Evolutionary conservation across 371 early-diverging fungal genomes (phyloP), one percentile per base, ranked within the genome.

Genomic region (Mortierella sp.): DNA sequence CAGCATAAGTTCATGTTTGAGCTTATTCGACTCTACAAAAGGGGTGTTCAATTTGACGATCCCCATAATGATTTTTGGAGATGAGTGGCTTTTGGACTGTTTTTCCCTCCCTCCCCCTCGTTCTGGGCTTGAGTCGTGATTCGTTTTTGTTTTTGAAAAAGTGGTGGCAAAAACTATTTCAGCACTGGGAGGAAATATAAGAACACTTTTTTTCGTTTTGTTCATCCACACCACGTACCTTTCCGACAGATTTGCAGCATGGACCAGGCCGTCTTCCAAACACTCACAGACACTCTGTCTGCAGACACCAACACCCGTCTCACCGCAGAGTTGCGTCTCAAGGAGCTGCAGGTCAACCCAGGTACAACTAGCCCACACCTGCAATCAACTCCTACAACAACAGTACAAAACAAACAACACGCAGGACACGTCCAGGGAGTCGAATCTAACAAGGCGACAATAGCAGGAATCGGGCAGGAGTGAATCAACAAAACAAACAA

Each of bases 191-290:
- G n/a, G n/a, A n/a, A n/a, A n/a, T n/a, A n/a, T n/a, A n/a, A n/a
- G n/a, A n/a, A n/a, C n/a, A 4, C 29, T 58, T 13, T n/a, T 64
- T 22, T 37, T 26, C 70, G 7, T 45, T 39, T 53, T 34, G n/a
- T 37, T 24, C 26, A 39, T 40, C 40, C 37, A 31, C 43, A 14
- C 26, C 41, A n/a, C 47, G n/a, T n/a, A 39, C 64, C 11, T 48
- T 31, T 41, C 50, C 53, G 53, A 61, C 68, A 22, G 50, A 75
- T 31, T 67, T 2, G 31, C 47, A 52, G 52, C 63, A 95, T 94
- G 94, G 94, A 95, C 82, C 91, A 90, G 81, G 88, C 89, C 41
- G 91, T 94, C 43, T 94, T 91, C 73, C 93, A 93, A 76, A 91
- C 91, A 9, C 87, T 96, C 63, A 87, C 93, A 76, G 86, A 89